phyloP scores from a whole-genome alignment of 2,329 filamentous ascomycete genomes.

The Fusarium sp. region DNA sequence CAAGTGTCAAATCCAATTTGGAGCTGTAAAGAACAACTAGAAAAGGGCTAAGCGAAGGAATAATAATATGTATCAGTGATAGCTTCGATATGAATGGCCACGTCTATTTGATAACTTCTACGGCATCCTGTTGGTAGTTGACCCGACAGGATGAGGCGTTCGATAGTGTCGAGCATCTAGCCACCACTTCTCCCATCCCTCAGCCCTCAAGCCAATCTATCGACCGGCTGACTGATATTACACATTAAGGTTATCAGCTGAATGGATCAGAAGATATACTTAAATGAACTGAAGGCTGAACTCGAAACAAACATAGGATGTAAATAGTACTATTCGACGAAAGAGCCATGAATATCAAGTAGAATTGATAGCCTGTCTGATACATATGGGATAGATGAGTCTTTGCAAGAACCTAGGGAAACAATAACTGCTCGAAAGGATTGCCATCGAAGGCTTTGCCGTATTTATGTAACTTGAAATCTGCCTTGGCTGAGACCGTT shows the following conservation, averaged over 20 bases:
- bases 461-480: too few relatives aligned
- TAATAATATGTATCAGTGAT: too few relatives aligned
- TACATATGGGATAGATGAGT: too few relatives aligned
- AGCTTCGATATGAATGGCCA: too few relatives aligned
- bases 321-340: not conserved
- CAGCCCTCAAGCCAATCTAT: not conserved
- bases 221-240: not conserved
- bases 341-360: too few relatives aligned
- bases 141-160: not conserved
- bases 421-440: too few relatives aligned
- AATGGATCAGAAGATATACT: not conserved
- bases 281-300: not conserved
- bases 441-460: too few relatives aligned
- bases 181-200: not conserved
- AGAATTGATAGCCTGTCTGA: too few relatives aligned
- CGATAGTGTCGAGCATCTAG: not conserved
- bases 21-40: not conserved
- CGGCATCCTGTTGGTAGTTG: not conserved
- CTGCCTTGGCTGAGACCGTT: not conserved
- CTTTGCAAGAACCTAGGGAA: too few relatives aligned
- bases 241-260: not conserved
- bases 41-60: too few relatives aligned
- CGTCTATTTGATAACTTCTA: too few relatives aligned
- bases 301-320: not conserved
- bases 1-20: not conserved